Base-by-base conservation (phyloP, 306 rosid species). In the Lathyrus oleraceus region DNA sequence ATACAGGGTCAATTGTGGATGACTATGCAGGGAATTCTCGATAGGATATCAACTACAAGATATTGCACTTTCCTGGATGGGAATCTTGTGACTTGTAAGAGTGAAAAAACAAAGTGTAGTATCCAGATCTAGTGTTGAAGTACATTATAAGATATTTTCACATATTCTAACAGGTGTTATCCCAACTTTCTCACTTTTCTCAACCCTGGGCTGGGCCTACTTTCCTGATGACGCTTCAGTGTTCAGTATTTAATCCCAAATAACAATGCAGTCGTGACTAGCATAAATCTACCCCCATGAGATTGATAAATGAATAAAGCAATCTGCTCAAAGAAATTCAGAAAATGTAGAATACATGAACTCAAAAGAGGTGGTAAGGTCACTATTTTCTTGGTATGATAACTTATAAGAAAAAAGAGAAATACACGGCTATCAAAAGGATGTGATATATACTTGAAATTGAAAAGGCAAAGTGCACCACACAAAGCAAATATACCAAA, bases 231-330 rank as follows among this genome's bases (percentile, higher is more conserved):
- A 32, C 61, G 4, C n/a, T 54, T 54, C 6, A 25, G 16, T 56
- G 38, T 25, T 25, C n/a, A 2, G 9, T 20, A 52, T 20, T 19
- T 28, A 52, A 52, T 52, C 59, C 30, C 59, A 2, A 10, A 19
- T 30, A 52, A 10, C 59, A 52, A 9, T 7, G 12, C n/a, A 57
- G 35, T 57, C 39, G 5, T 57, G 62, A 58, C 63, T 58, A 27
- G 36, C 28, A 61, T 36, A 36, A 36, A 39, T 42, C 47, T 61
- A 61, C 25, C 67, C 67, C 48, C 64, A 14, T 59, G 64, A 59
- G 17, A 60, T 32, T 60, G 64, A 16, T 14, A 53, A 73, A 52
- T 15, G 36, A 53, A 52, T 49, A 40, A 63, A 63, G 71, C 64
- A 73, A 49, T n/a, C 36, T 39, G 56, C 35, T 52, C 40, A 58